Evolutionary conservation across 2,329 filamentous ascomycete genomes (phyloP), one percentile per base, ranked within the genome.

Genomic region (Fusarium anguioides): DNA sequence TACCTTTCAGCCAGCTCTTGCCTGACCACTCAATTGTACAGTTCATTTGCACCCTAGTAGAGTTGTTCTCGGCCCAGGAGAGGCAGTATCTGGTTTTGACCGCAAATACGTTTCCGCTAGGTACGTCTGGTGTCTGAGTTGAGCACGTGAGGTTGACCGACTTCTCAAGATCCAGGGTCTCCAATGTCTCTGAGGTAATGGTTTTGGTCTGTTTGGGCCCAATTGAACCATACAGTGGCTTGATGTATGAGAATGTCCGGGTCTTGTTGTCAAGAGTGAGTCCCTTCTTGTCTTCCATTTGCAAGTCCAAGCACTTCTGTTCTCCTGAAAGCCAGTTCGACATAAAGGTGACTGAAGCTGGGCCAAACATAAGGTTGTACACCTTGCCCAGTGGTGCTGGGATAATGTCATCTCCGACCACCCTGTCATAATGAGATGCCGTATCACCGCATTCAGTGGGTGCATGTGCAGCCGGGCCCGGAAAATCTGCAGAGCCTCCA

Each of bases 1-100:
- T 82, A 96, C 94, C 93, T 82, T 96, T 97, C 42, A 99, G 82
- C 96, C 96, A 99, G 81, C 94, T 97, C 84, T 98, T 99, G 72
- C 94, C 94, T 5, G 91, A 90, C 96, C 96, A 99, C 75, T 99
- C 96, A 40, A 97, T 92, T 4, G 89, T 91, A 77, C 93, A 97
- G 69, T 91, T 97, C 81, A 95, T 91, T 64, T 96, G 88, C 27
- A 99, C 81, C 26, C 94, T 87, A 2, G 96, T 99, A 36, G 88
- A 83, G 73, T 97, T 97, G 64, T 89, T 90, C 48, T 96, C 89
- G 6, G 90, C 94, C 96, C 96, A 99, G 49, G 92, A 92, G 21
- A 99, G 84, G 74, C 96, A 97, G 75, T 98, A 99, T 71, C 91
- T 92, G 5, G 96, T 99, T 80, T 97, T 98, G 42, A 93, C 91